Base-by-base conservation (phyloP, 139 green algal genomes). In the Chlorella sp. region DNA sequence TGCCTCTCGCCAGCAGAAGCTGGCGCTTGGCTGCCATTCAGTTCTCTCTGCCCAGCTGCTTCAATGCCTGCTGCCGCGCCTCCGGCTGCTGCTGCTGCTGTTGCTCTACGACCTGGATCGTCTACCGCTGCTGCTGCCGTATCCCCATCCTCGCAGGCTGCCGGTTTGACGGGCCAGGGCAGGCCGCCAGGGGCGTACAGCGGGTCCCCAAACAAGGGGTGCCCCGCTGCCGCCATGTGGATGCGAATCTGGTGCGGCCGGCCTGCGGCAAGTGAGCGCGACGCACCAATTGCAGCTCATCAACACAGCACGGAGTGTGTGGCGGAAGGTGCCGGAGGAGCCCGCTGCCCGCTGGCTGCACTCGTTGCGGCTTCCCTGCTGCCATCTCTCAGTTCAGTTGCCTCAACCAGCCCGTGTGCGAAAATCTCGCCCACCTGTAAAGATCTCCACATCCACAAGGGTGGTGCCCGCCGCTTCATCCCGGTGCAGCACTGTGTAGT, bases 181-280 rank as follows among this genome's bases (percentile, higher is more conserved):
- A 55, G 28, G 36, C 90, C 88, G 2, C 90, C 89, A 11, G 91
- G 90, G 0, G 32, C 62, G 72, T 98, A 98, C 68, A 98, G 67
- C 0, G 75, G 71, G 81, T 98, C 95, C 2, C 94, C 94, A 57
- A 96, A 78, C 62, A 97, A 62, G 3, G 93, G 92, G 51, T 73
- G 89, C 23, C 94, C 94, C 25, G 83, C 51, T 28, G 92, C 90
- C 13, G 92, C 91, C 84, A 98, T 82, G 85, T 98, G 95, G 23
- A 88, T 94, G 20, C 95, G 82, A n/a, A 98, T 95, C 90, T 97
- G 85, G 65, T 98, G 95, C 26, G 95, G 97, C 21, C 94, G 86
- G 13, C 95, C 95, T 92, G 85, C 55, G 23, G 20, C 4, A 3
- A 25, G 3, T 23, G 15, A 36, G 62, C 25, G 18, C 18, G 13